These are phyloP conservation scores for Pseudocercospora macadamiae DNA, from an alignment of 2,329 filamentous ascomycete species.

Conservation along the genomic window DNA sequence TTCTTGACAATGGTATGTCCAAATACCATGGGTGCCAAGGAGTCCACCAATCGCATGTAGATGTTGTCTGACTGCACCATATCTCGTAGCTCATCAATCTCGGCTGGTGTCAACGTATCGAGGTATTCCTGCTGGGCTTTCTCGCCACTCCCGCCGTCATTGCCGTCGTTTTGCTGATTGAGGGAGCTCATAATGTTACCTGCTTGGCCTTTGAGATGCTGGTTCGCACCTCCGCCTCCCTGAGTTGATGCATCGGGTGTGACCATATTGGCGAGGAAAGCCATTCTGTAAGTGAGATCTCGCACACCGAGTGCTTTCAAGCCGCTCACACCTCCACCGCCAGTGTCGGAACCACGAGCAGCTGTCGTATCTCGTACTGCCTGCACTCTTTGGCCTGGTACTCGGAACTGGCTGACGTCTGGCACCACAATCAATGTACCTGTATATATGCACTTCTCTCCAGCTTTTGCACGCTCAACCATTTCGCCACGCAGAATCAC, in stretches of 20 bases:
- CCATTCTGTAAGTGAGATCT: conserved; percentile 91
- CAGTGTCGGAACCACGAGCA: conserved; percentile 70
- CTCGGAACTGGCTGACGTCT: conserved; percentile 90
- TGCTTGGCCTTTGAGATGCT: conserved; percentile 71
- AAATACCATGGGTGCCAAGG: conserved; percentile 94
- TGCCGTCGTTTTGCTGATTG: conserved; percentile 70
- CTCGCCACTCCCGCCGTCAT: conserved; percentile 73
- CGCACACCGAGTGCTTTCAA: conserved; percentile 91
- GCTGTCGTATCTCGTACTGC: conserved; percentile 82
- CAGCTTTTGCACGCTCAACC: conserved; percentile 94
- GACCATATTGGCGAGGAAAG: conserved; percentile 97
- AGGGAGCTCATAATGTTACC: conserved; percentile 83
- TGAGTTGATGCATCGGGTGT: conserved; percentile 82
- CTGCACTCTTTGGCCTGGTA: conserved; percentile 82
- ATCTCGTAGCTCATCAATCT: conserved; percentile 86
- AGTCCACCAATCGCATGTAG: conserved; percentile 88
- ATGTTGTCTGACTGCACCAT: conserved; percentile 98
- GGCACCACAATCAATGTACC: conserved; percentile 95
- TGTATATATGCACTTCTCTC: conserved; percentile 97
- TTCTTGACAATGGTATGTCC: conserved; percentile 98
- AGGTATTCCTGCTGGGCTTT: conserved; percentile 86
- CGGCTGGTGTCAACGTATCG: conserved; percentile 78
- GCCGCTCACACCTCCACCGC: conserved; percentile 81
- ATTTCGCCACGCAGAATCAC: conserved; percentile 96
- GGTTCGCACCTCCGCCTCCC: conserved; percentile 66